These are phyloP conservation scores for Aphanomyces cochlioides DNA, from an alignment of 352 stramenopile species.

Conservation along the genomic window DNA sequence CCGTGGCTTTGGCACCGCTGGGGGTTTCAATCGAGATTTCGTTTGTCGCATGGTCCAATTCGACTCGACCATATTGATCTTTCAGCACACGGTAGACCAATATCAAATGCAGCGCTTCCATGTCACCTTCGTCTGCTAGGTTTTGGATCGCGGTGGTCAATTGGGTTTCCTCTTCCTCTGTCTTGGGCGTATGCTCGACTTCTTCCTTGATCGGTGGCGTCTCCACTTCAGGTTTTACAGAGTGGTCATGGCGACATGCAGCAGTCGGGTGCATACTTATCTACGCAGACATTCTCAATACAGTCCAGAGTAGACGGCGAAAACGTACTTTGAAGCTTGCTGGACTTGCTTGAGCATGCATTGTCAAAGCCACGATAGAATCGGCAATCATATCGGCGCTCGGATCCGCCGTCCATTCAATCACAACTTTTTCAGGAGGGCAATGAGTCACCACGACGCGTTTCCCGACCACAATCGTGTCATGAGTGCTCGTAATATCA, in stretches of 20 bases:
- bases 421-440: slow-evolving; percentile 46
- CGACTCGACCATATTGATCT: slow-evolving; percentile 81
- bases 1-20: slow-evolving; percentile 55
- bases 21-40: slow-evolving; percentile 83
- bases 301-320: background rate
- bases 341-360: slow-evolving; percentile 87
- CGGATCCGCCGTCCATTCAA: slow-evolving; percentile 89
- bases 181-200: slow-evolving; percentile 25
- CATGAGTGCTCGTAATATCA: slow-evolving; percentile 48
- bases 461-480: slow-evolving; percentile 56
- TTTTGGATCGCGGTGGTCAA: slow-evolving; percentile 53
- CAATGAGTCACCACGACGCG: slow-evolving; percentile 59
- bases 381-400: slow-evolving; percentile 95
- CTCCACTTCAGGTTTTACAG: slow-evolving; percentile 28
- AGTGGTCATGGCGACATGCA: slow-evolving; percentile 75
- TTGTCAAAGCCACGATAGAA: slow-evolving; percentile 93
- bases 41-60: slow-evolving; percentile 85
- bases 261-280: slow-evolving; percentile 50
- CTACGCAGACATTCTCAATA: slow-evolving; percentile 18
- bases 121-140: slow-evolving; percentile 59
- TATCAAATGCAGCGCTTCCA: slow-evolving; percentile 80
- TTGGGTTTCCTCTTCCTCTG: slow-evolving; percentile 29
- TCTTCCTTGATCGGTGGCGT: slow-evolving; percentile 29
- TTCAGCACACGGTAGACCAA: slow-evolving; percentile 80
- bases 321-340: slow-evolving; percentile 74